These are phyloP conservation scores for Colletotrichum graminicola DNA, from an alignment of 2,329 filamentous ascomycete genomes.

Conservation along the genomic window DNA sequence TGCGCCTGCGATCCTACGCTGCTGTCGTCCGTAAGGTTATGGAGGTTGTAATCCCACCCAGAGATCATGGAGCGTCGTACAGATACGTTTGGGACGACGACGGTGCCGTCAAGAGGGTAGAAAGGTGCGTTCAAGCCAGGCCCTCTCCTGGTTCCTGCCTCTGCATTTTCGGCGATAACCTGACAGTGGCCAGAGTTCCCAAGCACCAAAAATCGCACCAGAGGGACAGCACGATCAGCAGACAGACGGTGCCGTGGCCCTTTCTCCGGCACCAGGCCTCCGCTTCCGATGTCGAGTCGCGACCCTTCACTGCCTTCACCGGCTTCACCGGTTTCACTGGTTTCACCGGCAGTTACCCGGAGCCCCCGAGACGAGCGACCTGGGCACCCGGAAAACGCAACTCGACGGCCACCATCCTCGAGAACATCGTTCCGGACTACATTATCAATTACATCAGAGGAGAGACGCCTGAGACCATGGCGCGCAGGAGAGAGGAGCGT, in stretches of 20 bases:
- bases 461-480: slow-evolving; percentile 66
- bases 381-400: slow-evolving; percentile 42
- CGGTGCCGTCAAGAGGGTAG: slow-evolving; percentile 41
- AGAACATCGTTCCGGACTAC: slow-evolving; percentile 66
- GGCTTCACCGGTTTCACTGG: slow-evolving; percentile 39
- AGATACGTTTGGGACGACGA: slow-evolving; percentile 43
- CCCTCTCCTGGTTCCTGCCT: background rate
- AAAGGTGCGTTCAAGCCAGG: slow-evolving; percentile 28
- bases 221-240: slow-evolving; percentile 35
- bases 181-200: slow-evolving; percentile 27
- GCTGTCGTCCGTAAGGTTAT: slow-evolving; percentile 39
- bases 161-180: slow-evolving; percentile 2
- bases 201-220: slow-evolving; percentile 17
- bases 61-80: slow-evolving; percentile 42
- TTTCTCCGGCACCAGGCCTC: slow-evolving; percentile 40
- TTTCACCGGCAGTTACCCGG: slow-evolving; percentile 38
- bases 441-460: slow-evolving; percentile 67
- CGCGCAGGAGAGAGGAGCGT: slow-evolving; percentile 56
- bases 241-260: slow-evolving; percentile 43
- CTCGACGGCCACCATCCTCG: slow-evolving; percentile 39
- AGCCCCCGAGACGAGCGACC: slow-evolving; percentile 37
- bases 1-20: slow-evolving; percentile 25
- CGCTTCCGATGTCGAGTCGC: slow-evolving; percentile 38
- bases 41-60: slow-evolving; percentile 43
- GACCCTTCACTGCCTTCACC: slow-evolving; percentile 38